A percentile compares a stretch with the other conserved stretches of the same genome.
Conservation (phyloP, 23 red algal species). For the Cyanidioschyzon merolae region DNA sequence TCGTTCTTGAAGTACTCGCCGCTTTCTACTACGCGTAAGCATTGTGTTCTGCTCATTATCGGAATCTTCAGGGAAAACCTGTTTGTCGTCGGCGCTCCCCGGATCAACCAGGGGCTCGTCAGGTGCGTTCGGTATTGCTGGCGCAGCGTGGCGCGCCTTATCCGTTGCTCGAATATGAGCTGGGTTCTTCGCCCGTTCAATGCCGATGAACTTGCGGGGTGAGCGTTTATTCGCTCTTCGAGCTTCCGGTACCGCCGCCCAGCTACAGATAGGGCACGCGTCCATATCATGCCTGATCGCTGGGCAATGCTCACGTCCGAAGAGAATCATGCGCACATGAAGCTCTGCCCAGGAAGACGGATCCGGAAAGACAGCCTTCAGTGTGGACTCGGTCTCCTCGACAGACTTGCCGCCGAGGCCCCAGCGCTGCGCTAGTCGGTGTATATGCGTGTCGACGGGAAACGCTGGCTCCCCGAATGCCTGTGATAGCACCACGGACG, state of each 20-base stretch:
- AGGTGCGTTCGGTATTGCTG: no score
- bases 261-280: slow-evolving; percentile 38
- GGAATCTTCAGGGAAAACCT: no score
- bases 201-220: slow-evolving; percentile 37
- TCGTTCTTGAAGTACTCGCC: no score
- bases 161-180: background rate
- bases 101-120: no score
- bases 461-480: slow-evolving; percentile 64
- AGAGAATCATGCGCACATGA: slow-evolving; percentile 62
- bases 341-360: slow-evolving; percentile 29
- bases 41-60: no score
- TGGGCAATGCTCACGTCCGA: slow-evolving; percentile 65
- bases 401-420: slow-evolving; percentile 35
- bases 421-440: slow-evolving; percentile 67
- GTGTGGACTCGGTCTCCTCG: slow-evolving; percentile 18
- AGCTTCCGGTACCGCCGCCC: slow-evolving; percentile 43
- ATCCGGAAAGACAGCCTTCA: slow-evolving; percentile 54
- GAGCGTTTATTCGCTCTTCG: slow-evolving; percentile 18
- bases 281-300: slow-evolving; percentile 64
- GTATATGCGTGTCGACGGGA: slow-evolving; percentile 79
- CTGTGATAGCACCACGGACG: slow-evolving; percentile 50
- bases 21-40: no score
- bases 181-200: slow-evolving; percentile 6
- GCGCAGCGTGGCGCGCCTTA: no score
- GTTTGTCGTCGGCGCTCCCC: no score